Conservation (phyloP, 352 stramenopile species). For the Phytophthora chlamydospora region DNA sequence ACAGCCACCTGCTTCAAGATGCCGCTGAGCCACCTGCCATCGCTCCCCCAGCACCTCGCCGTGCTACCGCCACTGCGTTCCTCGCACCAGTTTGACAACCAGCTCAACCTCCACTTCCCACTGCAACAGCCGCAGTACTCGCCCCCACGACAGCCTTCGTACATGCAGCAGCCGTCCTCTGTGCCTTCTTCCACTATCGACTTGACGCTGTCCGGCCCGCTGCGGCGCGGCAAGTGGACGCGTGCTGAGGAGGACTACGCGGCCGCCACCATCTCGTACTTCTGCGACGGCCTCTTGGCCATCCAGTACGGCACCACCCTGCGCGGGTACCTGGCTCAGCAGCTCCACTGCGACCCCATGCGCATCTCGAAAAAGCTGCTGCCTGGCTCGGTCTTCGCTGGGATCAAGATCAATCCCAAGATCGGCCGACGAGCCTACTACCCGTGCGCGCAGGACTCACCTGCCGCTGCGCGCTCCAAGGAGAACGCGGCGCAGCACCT, state of each 20-base stretch:
- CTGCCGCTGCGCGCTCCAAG: conserved; percentile 44
- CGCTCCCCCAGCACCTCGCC: conserved; percentile 24
- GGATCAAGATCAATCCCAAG: conserved; percentile 78
- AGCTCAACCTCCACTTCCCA: conserved; percentile 39
- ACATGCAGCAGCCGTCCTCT: conserved; percentile 6
- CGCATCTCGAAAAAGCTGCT: conserved; percentile 84
- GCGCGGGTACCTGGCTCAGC: conserved; percentile 70
- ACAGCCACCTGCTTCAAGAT: conserved; percentile 22
- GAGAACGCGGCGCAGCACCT: conserved; percentile 49
- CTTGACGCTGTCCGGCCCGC: conserved; percentile 40
- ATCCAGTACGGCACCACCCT: conserved; percentile 79
- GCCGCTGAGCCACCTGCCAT: conserved; percentile 40
- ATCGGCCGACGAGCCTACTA: conserved; percentile 75
- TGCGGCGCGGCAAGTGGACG: conserved; percentile 79
- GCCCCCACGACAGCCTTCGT: conserved; percentile 11
- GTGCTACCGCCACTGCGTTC: conserved; percentile 39
- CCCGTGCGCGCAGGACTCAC: conserved; percentile 57
- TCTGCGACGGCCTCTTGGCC: conserved; percentile 62
- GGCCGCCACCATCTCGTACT: conserved; percentile 73
- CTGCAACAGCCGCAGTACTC: conserved; percentile 27
- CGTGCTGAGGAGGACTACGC: conserved; percentile 69
- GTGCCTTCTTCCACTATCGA: conserved; percentile 5
- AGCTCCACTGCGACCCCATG: conserved; percentile 80
- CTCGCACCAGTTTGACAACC: conserved; percentile 20
- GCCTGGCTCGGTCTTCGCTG: conserved; percentile 61